phyloP scores from a whole-genome alignment of 139 green algal genomes.

The Diplosphaera chodatii region DNA sequence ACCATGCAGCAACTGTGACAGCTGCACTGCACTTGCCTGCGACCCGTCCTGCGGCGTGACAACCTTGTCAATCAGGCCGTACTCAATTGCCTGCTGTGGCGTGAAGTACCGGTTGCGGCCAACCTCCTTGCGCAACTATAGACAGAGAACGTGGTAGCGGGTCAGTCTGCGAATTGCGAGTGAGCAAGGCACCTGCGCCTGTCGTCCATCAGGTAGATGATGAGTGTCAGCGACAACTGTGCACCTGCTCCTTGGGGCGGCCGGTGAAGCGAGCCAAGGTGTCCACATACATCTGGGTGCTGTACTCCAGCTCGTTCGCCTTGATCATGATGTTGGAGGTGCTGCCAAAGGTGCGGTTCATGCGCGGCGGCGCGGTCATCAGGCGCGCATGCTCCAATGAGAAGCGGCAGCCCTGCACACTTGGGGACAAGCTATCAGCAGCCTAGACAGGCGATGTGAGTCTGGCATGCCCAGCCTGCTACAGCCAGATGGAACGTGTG shows the following conservation, averaged over 20 bases:
- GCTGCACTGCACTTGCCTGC: not conserved
- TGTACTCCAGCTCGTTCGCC: constrained; percentile 77
- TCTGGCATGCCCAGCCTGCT: no score
- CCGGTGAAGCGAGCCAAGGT: constrained; percentile 65
- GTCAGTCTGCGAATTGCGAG: no score
- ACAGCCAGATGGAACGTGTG: no score
- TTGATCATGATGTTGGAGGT: constrained; percentile 76
- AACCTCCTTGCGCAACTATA: constrained; percentile 37
- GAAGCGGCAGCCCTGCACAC: constrained; percentile 77
- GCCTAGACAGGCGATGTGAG: no score
- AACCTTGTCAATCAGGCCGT: constrained; percentile 84
- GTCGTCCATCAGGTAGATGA: no score
- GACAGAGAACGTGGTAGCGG: no score
- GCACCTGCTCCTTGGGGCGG: constrained; percentile 34
- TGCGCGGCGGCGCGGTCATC: constrained; percentile 39
- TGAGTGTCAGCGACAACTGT: no score
- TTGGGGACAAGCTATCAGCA: no score
- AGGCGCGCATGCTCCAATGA: constrained; percentile 79
- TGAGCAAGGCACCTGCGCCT: no score
- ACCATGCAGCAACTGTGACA: not conserved
- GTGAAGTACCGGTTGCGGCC: constrained; percentile 60
- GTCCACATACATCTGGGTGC: constrained; percentile 49
- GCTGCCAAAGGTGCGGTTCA: constrained; percentile 50
- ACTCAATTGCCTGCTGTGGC: constrained; percentile 78
- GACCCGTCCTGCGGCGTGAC: constrained; percentile 47